These are phyloP conservation scores for Nannizziopsis barbatae DNA, from an alignment of 2,329 filamentous ascomycete species.

Conservation along the genomic window DNA sequence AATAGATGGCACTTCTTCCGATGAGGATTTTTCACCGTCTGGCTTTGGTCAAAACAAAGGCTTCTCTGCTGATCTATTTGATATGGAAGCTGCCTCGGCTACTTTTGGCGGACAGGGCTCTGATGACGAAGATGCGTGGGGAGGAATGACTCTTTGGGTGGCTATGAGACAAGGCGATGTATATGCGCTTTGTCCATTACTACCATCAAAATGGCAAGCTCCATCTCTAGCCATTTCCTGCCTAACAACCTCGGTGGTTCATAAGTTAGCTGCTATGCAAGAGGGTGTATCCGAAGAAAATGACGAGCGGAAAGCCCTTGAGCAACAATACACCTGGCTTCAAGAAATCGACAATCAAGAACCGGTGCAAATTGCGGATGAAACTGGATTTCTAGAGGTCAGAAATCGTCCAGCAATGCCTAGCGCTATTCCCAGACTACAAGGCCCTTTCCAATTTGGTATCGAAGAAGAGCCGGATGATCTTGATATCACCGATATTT, in stretches of 20 bases:
- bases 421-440: conserved; percentile 48
- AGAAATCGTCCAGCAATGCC: conserved; percentile 44
- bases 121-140: conserved; percentile 60
- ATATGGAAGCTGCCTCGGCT: conserved; percentile 88
- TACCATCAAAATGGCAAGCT: conserved; percentile 77
- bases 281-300: conserved; percentile 34
- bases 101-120: conserved; percentile 65
- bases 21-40: conserved; percentile 74
- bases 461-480: conserved; percentile 42
- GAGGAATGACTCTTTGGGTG: conserved; percentile 90
- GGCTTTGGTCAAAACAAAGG: conserved; percentile 61
- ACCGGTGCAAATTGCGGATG: conserved; percentile 27
- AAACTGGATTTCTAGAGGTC: conserved; percentile 39
- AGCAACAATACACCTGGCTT: conserved; percentile 51
- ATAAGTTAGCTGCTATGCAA: conserved; percentile 46
- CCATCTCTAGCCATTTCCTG: conserved; percentile 67
- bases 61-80: conserved; percentile 79
- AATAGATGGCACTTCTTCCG: conserved; percentile 66
- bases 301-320: conserved; percentile 35
- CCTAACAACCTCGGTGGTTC: conserved; percentile 69
- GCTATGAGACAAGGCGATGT: conserved; percentile 91
- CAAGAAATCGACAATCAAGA: conserved; percentile 46
- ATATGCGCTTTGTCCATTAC: conserved; percentile 81
- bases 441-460: conserved; percentile 49
- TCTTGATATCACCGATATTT: conserved; percentile 50